Base-by-base conservation (phyloP, 2,329 filamentous ascomycete species). In the Penicillium brasilianum region DNA sequence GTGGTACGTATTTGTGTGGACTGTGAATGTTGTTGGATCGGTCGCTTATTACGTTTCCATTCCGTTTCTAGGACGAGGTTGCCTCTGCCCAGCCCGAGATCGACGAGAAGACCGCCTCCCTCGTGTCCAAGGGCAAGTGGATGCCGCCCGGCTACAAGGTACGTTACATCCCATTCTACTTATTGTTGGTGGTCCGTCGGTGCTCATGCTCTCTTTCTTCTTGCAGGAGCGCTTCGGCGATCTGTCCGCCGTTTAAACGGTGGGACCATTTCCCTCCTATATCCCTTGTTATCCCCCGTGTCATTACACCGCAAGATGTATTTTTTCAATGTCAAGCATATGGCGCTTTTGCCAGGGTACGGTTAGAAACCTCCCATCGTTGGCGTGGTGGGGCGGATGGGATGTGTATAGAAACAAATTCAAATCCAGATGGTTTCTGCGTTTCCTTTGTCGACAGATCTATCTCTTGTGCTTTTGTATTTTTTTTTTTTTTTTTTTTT, bases 111-210 rank as follows among this genome's bases (percentile, higher is more conserved):
- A 97, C 94, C 73, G 84, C 89, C 74, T 89, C 95, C 83, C 88
- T 99, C 78, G 93, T 99, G 69, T 92, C 92, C 81, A 97, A 96
- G 90, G 94, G 94, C 80, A 92, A 93, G 88, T 99, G 95, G 95
- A 87, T 89, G 84, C 93, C 97, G 77, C 93, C 95, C 67, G 95
- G 95, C 78, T 99, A 99, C 91, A 97, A 97, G 92, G 94, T 94
- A 84, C 74, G 89, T 34, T n/a, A 30, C 32, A 8, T 1, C 7
- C 36, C 28, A 41, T 39, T 50, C 46, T 39, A 9, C 41, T 22
- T 58, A 20, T 10, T 34, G 25, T 20, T 32, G 37, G 28, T 13
- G 9, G 16, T 1, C 14, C 9, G 25, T 14, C 25, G 18, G 14
- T 59, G 25, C 54, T 59, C 9, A 64, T 58, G 59, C 18, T 22